Percentiles rank a stretch among this genome's conserved stretches.
phyloP scores from a whole-genome alignment of 495 filamentous ascomycete genomes.

The Cercophora sp. region DNA sequence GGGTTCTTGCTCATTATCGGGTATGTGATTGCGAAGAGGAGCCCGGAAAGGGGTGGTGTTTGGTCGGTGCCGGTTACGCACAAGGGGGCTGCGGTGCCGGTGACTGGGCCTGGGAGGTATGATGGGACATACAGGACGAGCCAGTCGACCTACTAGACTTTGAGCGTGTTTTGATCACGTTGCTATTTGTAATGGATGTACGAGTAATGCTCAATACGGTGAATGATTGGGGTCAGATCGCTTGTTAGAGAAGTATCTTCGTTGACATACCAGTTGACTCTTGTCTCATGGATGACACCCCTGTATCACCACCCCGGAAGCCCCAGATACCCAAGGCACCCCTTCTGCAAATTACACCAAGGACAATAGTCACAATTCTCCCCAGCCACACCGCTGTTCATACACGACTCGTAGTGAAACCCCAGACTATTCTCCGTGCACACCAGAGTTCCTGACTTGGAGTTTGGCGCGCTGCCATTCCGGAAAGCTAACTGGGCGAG shows the following conservation, averaged over 20 bases:
- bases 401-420: not conserved
- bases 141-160: slow-evolving; percentile 1
- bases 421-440: not conserved
- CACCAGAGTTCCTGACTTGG: not conserved
- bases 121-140: not conserved
- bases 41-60: not conserved
- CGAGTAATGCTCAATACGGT: no score
- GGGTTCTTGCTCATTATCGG: not conserved
- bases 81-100: not conserved
- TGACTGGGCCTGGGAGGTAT: not conserved
- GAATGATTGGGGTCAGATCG: no score
- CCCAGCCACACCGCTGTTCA: not conserved
- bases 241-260: no score
- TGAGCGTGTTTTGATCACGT: not conserved
- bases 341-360: not conserved
- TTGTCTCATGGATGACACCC: no score
- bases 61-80: not conserved
- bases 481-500: not conserved
- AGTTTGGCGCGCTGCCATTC: not conserved
- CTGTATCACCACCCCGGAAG: not conserved
- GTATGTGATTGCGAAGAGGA: not conserved
- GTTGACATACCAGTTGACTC: no score
- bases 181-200: not conserved
- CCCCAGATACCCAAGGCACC: not conserved
- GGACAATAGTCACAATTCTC: not conserved